Percentiles rank a stretch among this genome's conserved stretches.
These are phyloP conservation scores for Myriosclerotinia duriaeana DNA, from an alignment of 2,329 filamentous ascomycete genomes.

Conservation along the genomic window DNA sequence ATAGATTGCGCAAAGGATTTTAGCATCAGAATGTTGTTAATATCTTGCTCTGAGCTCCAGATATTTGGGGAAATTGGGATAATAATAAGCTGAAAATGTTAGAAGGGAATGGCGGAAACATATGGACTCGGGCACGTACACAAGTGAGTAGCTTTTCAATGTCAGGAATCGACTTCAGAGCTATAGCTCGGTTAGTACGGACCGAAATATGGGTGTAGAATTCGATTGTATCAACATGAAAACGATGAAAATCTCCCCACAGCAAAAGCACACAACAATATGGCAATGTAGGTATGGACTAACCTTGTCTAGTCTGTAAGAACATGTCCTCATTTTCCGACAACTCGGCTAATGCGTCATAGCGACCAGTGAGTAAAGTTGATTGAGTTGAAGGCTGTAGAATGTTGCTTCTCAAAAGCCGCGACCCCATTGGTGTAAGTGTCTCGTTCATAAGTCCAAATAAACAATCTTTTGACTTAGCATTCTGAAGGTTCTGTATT, in stretches of 20 bases:
- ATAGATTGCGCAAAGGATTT: slow-evolving; percentile 77
- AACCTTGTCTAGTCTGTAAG: slow-evolving; percentile 68
- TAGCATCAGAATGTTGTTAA: slow-evolving; percentile 83
- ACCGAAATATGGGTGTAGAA: not conserved
- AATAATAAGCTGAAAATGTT: slow-evolving; percentile 64
- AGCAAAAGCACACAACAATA: not conserved
- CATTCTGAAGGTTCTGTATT: slow-evolving; percentile 78
- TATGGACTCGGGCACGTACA: slow-evolving; percentile 47
- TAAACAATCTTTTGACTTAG: slow-evolving; percentile 77
- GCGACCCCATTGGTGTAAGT: slow-evolving; percentile 80
- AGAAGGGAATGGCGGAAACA: slow-evolving; percentile 29
- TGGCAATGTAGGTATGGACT: not conserved
- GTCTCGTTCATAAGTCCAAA: slow-evolving; percentile 86
- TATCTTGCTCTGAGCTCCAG: slow-evolving; percentile 71
- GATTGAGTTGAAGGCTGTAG: slow-evolving; percentile 79
- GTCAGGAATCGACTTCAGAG: slow-evolving; percentile 73
- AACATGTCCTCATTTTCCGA: slow-evolving; percentile 84
- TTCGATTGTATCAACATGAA: not conserved
- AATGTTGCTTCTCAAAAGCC: slow-evolving; percentile 80
- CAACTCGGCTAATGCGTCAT: slow-evolving; percentile 81
- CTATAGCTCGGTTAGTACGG: slow-evolving; percentile 43
- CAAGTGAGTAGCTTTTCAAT: slow-evolving; percentile 76
- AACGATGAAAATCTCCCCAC: not conserved
- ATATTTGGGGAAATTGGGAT: slow-evolving; percentile 66
- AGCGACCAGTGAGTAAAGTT: slow-evolving; percentile 67